Conservation (phyloP, 192 early-diverging fungal genomes). For the Gonapodya prolifera region DNA sequence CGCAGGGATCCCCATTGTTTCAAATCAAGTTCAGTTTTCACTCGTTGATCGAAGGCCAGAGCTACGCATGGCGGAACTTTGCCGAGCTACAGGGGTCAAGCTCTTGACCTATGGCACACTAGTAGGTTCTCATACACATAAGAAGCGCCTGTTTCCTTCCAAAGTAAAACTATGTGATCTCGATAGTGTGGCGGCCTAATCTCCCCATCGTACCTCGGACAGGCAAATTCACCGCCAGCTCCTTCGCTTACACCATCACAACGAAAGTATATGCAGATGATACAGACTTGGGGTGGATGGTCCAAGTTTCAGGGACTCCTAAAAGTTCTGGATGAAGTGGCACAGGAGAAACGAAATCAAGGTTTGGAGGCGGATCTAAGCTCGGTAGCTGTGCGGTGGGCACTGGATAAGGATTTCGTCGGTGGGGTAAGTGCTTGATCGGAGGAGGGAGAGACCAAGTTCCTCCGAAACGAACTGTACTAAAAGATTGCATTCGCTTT, state of each 20-base stretch:
- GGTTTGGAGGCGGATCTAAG: background rate
- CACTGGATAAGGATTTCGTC: background rate
- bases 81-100: background rate
- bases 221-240: background rate
- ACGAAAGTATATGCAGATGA: background rate
- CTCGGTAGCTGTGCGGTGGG: background rate
- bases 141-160: background rate
- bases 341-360: background rate
- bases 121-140: background rate
- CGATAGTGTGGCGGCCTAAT: background rate
- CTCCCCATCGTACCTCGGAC: background rate
- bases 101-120: background rate
- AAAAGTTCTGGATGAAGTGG: background rate
- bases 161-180: background rate
- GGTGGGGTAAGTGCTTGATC: background rate
- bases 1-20: constrained; percentile 3
- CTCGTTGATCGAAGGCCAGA: background rate
- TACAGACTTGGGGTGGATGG: constrained; percentile 2
- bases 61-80: background rate
- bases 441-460: too few relatives aligned
- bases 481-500: background rate
- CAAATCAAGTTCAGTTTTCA: constrained; percentile 3
- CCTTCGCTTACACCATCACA: background rate
- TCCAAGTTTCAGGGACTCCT: background rate
- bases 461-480: too few relatives aligned